phyloP scores from a whole-genome alignment of 805 yeast genomes.

The Cyberlindnera suaveolens region DNA sequence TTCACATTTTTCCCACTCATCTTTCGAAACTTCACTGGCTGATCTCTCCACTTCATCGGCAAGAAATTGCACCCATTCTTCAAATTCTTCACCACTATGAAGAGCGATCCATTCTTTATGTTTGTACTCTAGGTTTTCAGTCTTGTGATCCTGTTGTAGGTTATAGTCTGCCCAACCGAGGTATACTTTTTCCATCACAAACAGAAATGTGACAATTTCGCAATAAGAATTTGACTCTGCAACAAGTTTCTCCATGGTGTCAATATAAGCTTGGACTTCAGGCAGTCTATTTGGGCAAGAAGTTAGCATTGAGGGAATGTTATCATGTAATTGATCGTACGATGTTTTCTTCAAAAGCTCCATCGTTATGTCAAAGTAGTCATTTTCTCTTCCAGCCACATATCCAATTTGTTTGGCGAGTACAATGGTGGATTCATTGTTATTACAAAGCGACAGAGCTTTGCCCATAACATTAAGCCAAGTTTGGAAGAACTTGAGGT shows the following conservation, averaged over 20 bases:
- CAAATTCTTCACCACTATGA: conserved; percentile 44
- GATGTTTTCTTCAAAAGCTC: conserved; percentile 24
- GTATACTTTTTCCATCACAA: conserved; percentile 45
- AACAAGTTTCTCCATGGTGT: conserved; percentile 16
- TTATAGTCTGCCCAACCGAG: conserved; percentile 45
- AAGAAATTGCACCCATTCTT: conserved; percentile 42
- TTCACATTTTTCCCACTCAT: conserved; percentile 16
- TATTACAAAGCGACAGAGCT: conserved; percentile 29
- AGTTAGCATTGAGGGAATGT: neutral
- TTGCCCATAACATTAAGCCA: conserved; percentile 39
- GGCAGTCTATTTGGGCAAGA: neutral
- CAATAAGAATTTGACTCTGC: conserved; percentile 27
- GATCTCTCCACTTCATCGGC: conserved; percentile 34
- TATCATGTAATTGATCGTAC: neutral
- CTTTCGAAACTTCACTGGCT: conserved; percentile 17
- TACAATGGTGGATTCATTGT: conserved; percentile 31
- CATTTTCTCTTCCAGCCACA: conserved; percentile 41
- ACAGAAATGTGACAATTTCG: conserved; percentile 37
- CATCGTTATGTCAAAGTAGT: conserved; percentile 35
- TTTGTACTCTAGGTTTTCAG: conserved; percentile 32
- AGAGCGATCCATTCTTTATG: conserved; percentile 46
- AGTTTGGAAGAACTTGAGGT: conserved; percentile 38
- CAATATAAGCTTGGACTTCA: neutral
- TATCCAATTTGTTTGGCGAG: conserved; percentile 48
- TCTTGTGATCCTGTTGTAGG: conserved; percentile 1